Percentiles rank a stretch among this genome's conserved stretches.
Evolutionary conservation across 2,329 filamentous ascomycete species (phyloP).

Genomic region (Exophiala oligosperma): DNA sequence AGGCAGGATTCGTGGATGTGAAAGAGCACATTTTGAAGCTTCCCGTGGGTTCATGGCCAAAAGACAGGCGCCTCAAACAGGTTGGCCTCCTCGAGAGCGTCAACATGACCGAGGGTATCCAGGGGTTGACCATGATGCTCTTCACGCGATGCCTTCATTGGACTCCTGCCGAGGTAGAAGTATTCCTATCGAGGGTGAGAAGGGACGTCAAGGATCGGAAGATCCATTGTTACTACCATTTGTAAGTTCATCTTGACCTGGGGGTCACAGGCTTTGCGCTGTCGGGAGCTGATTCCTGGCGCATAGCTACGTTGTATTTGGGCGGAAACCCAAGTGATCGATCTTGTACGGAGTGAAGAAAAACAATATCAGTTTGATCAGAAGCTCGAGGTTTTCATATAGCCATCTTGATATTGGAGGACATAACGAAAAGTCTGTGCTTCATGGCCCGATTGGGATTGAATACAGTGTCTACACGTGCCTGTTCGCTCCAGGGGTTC

Average conservation of each 20-base stretch:
- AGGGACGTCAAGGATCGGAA: conserved; percentile 22
- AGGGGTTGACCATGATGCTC: conserved; percentile 28
- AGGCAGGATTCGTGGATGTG: conserved; percentile 31
- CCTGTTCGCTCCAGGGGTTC: too few species aligned
- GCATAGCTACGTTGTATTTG: too few species aligned
- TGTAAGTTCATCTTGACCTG: conserved; percentile 9
- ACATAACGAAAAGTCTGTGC: too few species aligned
- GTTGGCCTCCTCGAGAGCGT: conserved; percentile 26
- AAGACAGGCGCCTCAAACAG: conserved; percentile 31
- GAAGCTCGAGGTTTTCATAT: too few species aligned
- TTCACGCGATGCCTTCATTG: conserved; percentile 30
- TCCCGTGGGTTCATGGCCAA: conserved; percentile 34
- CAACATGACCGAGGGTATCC: conserved; percentile 28
- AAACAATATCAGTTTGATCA: too few species aligned
- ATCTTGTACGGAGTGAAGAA: too few species aligned
- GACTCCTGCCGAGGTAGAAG: conserved; percentile 26
- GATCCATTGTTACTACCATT: conserved; percentile 17
- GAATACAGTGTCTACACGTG: too few species aligned
- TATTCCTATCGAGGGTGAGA: conserved; percentile 25
- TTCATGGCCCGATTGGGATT: too few species aligned
- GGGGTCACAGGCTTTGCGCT: too few species aligned
- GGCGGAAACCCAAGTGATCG: too few species aligned
- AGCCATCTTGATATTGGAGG: too few species aligned
- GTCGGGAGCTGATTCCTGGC: too few species aligned
- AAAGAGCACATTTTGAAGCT: conserved; percentile 24